phyloP scores from a whole-genome alignment of 257 asterid species.

The Craterostigma plantagineum region DNA sequence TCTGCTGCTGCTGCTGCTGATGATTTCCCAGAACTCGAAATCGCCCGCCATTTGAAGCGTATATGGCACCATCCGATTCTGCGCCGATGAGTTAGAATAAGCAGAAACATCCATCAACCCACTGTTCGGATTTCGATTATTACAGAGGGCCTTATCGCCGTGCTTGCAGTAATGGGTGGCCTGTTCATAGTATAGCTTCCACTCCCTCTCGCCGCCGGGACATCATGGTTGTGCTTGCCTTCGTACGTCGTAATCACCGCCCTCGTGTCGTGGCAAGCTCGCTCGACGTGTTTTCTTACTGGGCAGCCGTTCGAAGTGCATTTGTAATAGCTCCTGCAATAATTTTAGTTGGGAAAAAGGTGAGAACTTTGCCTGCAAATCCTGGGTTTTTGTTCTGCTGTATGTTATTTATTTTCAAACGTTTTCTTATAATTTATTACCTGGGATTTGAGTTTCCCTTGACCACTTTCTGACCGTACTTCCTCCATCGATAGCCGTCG shows the following conservation, averaged over 20 bases:
- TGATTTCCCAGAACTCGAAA: constrained; percentile 31
- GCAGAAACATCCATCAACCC: not conserved
- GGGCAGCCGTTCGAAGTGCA: constrained; percentile 73
- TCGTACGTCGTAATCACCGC: constrained; percentile 87
- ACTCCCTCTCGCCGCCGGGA: constrained; percentile 82
- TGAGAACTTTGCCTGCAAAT: not conserved
- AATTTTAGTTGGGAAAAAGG: constrained; percentile 12
- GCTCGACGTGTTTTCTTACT: constrained; percentile 81
- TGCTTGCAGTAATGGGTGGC: constrained; percentile 15
- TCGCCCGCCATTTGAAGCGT: constrained; percentile 50
- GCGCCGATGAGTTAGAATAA: constrained; percentile 12
- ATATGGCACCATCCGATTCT: constrained; percentile 26
- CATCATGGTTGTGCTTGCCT: constrained; percentile 90
- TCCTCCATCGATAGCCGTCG: constrained; percentile 94
- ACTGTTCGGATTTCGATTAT: constrained; percentile 15
- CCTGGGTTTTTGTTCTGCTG: not conserved
- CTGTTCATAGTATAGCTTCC: constrained; percentile 18
- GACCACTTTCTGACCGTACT: constrained; percentile 89
- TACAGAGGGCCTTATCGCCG: constrained; percentile 5
- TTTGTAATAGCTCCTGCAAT: constrained; percentile 69
- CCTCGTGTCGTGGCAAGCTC: constrained; percentile 70
- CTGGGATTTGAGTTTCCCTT: constrained; percentile 92
- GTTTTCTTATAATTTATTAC: constrained; percentile 24
- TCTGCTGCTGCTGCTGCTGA: constrained; percentile 16
- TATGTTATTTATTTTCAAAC: no score